Base-by-base conservation (phyloP, 257 asterid genomes). In the Solanum chaucha region DNA sequence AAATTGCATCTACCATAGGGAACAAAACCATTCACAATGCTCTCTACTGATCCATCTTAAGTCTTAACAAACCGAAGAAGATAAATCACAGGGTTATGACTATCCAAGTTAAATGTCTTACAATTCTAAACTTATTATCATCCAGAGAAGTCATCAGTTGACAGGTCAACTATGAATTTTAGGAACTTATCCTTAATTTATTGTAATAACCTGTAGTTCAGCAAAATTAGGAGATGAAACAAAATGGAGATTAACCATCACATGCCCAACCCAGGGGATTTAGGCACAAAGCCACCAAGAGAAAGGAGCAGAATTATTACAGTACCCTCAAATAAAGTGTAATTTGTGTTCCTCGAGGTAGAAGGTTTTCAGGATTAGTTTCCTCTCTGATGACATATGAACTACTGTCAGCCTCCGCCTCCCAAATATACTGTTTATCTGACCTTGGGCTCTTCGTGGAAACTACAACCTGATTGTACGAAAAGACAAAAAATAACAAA, bases 391-490 rank as follows among this genome's bases (percentile, higher is more conserved):
- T 93, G 85, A 89, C 85, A 77, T 94, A 97, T 6, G 99, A 93
- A 93, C 96, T 96, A 91, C 97, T 96, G 87, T 97, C 99, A 88
- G 99, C 99, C 87, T 58, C 89, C 35, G 99, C 91, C 91, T 97
- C 98, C 99, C 99, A 97, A 83, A 96, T 91, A 92, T 90, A 97
- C 88, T 97, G 99, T 90, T 94, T 95, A 86, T 95, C 98, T 10
- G 99, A 97, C 89, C 89, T 93, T n/a, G 99, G 99, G 90, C 99
- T 96, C 92, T 95, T 97, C 73, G 99, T 97, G 38, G 98, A 82
- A 86, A 97, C 99, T 28, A 92, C 94, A n/a, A 97, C 98, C 99
- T 97, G 87, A 91, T 8, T 38, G 85, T 6, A 46, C 19, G 38
- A 85, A 48, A 26, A 41, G 13, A 91, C 64, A 10, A 28, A 88